Evolutionary conservation across 225 moss, liverwort and hornwort genomes (phyloP), one percentile per base, ranked within the genome.

Genomic region (Antitrichia curtipendula): DNA sequence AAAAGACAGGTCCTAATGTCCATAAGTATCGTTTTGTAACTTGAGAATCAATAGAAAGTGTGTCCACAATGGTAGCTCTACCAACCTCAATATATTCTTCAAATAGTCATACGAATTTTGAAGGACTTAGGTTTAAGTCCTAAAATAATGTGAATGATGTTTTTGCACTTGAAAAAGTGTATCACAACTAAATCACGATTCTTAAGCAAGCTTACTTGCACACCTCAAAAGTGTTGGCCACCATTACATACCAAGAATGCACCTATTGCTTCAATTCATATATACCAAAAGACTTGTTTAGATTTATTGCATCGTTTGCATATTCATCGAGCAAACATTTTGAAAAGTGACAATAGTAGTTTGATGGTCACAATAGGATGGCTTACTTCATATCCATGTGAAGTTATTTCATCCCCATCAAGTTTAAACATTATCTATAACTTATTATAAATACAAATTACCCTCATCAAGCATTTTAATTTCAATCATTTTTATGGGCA

Each of bases 41-140:
- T 0, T 2, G 0, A 73, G 3, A 71, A 28, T 0, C 10, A 43
- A 27, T 71, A 43, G 45, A 16, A 49, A 31, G 7, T 31, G 12
- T 1, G 19, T 49, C 7, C 7, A 19, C 19, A 17, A 1, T 11
- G 7, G 1, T 16, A 31, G 12, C 31, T 9, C 31, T 73, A 73
- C 0, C 3, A 10, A 72, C 17, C 3, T 45, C 3, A 17, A 10
- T 18, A 28, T 16, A 18, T 45, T 72, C 9, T 73, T 29, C 8
- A 9, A 29, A 27, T 14, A 41, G 8, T n/a, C n/a, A n/a, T 41
- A 27, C 4, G 27, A 41, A 6, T 45, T n/a, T 6, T 29, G 1
- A 72, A 1, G 45, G 10, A 47, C 3, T 7, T 45, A 17, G 41
- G 27, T 41, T 2, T 10, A 28, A 0, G 16, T 1, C 17, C 10